phyloP scores from a whole-genome alignment of 148 eudicot species.

The Rhododendron vialii region DNA sequence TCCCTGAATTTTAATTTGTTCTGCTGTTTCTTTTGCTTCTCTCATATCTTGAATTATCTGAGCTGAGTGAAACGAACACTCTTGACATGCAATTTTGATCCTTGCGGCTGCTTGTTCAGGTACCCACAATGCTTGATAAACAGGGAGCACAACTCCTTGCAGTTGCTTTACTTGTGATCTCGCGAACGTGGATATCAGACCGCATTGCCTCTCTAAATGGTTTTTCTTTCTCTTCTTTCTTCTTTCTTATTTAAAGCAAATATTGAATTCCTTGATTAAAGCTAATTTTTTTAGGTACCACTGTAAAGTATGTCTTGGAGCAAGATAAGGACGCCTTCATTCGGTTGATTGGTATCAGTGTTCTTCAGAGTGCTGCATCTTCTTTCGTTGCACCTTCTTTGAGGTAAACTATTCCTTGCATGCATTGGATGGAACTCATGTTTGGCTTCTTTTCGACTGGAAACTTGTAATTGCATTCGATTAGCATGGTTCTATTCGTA shows the following conservation, averaged over 20 bases:
- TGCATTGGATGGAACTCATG: background rate
- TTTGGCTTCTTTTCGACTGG: background rate
- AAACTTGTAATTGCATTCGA: background rate
- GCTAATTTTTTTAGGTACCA: constrained; percentile 61
- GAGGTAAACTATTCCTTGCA: constrained; percentile 40
- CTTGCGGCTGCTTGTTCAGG: constrained; percentile 36
- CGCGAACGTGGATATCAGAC: constrained; percentile 91
- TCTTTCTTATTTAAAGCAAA: background rate
- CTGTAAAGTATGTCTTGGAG: constrained; percentile 88
- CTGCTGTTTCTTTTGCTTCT: background rate
- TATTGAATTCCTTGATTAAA: background rate
- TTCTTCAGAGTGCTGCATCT: constrained; percentile 94
- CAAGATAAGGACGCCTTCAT: constrained; percentile 87
- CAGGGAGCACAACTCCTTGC: constrained; percentile 95
- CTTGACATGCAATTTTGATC: constrained; percentile 2
- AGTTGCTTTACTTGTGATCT: constrained; percentile 85
- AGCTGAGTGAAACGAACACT: background rate
- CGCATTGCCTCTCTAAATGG: constrained; percentile 98
- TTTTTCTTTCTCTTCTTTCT: constrained; percentile 18
- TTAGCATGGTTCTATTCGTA: background rate
- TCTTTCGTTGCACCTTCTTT: constrained; percentile 95
- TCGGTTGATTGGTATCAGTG: constrained; percentile 79
- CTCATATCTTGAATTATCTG: background rate
- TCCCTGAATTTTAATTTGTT: background rate
- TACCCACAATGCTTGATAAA: constrained; percentile 88